Base-by-base conservation (phyloP, 257 asterid species). In the Ocimum tenuiflorum region DNA sequence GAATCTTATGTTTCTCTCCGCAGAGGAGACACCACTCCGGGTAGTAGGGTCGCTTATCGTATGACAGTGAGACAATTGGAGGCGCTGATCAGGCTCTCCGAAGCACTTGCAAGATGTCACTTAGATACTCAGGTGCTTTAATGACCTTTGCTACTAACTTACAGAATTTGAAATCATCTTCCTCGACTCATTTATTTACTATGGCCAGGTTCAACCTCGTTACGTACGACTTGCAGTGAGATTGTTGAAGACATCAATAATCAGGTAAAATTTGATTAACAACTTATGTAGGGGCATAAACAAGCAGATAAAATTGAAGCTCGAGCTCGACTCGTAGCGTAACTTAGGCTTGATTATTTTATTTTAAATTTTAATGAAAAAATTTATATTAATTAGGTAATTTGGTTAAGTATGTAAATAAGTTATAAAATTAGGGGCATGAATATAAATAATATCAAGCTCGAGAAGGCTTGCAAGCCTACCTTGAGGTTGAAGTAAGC, bases 11-110 rank as follows among this genome's bases (percentile, higher is more conserved):
- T 94, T 15, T 39, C 91, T 51, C 88, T 90, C 61, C 91, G 96
- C 17, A 83, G 88, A 79, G 97, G 95, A 50, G 99, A 94, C 74
- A 77, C 95, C 20, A 74, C 95, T 65, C 97, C 99, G 14, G 97
- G 99, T 39, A 88, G 95, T 76, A 85, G 89, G 85, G 96, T 94
- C 73, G 97, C 99, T 67, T 94, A 94, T 75, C 95, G 99, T 38
- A 94, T 94, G 97, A 94, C 99, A 38, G 97, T 94, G 72, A 82
- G 99, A 73, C 99, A 90, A 78, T 82, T 90, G 38, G 97, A 94
- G 83, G 99, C 97, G 3, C 79, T 94, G 65, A 82, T 94, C 68
- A 79, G 99, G 83, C 97, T 90, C 46, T 88, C 99, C n/a, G 99
- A 94, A 78, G 95, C 99, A 75, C 86, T 94, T 79, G 99, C 97